Conservation (phyloP, 225 moss, liverwort and hornwort species). For the Neckera pumila region DNA sequence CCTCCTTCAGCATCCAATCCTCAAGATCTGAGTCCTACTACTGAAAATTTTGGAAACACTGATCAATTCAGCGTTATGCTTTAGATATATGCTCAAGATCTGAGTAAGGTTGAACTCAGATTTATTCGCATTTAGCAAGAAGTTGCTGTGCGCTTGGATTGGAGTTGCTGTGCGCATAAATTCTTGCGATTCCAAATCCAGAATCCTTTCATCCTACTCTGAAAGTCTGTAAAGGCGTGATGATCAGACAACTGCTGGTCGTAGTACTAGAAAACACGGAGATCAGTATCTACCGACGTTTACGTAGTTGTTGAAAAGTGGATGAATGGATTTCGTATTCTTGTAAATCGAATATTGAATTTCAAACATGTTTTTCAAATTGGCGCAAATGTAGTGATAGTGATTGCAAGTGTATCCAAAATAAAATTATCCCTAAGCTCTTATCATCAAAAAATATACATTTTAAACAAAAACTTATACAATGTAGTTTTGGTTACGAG, state of each 20-base stretch:
- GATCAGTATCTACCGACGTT: background rate
- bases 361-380: background rate
- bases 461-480: background rate
- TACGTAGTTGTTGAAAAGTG: background rate
- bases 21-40: background rate
- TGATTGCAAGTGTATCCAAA: background rate
- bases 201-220: background rate
- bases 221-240: background rate
- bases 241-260: background rate
- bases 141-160: background rate
- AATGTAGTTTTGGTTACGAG: background rate
- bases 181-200: background rate
- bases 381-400: background rate
- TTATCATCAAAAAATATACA: background rate
- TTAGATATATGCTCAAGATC: too few relatives aligned
- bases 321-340: background rate
- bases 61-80: too few relatives aligned
- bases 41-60: background rate
- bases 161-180: background rate
- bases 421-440: background rate
- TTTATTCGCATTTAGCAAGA: too few relatives aligned
- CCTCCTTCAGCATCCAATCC: background rate
- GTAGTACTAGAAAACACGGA: background rate
- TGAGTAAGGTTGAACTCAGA: background rate
- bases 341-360: background rate